These are phyloP conservation scores for Fusarium fracticaudum DNA, from an alignment of 2,329 filamentous ascomycete species.

Conservation along the genomic window DNA sequence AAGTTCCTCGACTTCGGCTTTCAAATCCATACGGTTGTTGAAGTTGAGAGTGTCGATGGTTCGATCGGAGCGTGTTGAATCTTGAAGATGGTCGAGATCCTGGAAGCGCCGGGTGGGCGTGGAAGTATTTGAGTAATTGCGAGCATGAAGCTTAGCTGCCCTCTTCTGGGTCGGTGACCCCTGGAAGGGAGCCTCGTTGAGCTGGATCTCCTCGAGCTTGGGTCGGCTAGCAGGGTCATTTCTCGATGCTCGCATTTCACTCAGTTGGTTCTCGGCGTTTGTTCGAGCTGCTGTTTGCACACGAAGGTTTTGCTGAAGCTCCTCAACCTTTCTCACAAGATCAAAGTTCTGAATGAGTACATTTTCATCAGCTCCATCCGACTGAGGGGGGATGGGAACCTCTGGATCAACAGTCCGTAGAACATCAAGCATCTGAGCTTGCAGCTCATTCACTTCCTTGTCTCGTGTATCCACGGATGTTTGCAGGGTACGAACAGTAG, in stretches of 20 bases:
- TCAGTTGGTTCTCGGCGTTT: conserved; percentile 84
- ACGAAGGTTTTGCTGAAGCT: conserved; percentile 86
- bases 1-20: conserved; percentile 87
- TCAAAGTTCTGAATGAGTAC: conserved; percentile 80
- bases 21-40: conserved; percentile 90
- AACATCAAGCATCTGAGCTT: conserved; percentile 81
- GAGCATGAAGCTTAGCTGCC: conserved; percentile 61
- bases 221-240: conserved; percentile 77
- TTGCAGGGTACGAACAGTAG: conserved; percentile 84
- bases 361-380: conserved; percentile 69
- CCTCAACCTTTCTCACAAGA: conserved; percentile 85
- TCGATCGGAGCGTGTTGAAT: conserved; percentile 85
- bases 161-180: conserved; percentile 79
- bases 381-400: conserved; percentile 69
- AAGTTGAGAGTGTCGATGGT: conserved; percentile 83
- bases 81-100: conserved; percentile 67
- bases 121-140: conserved; percentile 76
- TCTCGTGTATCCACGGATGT: conserved; percentile 80
- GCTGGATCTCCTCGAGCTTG: conserved; percentile 86
- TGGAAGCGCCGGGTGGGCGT: conserved; percentile 80
- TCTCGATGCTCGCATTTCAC: conserved; percentile 78
- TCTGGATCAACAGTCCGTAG: conserved; percentile 88
- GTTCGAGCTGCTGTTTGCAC: conserved; percentile 82
- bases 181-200: conserved; percentile 78
- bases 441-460: conserved; percentile 82